Percentiles rank a stretch among this genome's conserved stretches.
phyloP scores from a whole-genome alignment of 2,329 filamentous ascomycete genomes.

The Xylaria sp. region DNA sequence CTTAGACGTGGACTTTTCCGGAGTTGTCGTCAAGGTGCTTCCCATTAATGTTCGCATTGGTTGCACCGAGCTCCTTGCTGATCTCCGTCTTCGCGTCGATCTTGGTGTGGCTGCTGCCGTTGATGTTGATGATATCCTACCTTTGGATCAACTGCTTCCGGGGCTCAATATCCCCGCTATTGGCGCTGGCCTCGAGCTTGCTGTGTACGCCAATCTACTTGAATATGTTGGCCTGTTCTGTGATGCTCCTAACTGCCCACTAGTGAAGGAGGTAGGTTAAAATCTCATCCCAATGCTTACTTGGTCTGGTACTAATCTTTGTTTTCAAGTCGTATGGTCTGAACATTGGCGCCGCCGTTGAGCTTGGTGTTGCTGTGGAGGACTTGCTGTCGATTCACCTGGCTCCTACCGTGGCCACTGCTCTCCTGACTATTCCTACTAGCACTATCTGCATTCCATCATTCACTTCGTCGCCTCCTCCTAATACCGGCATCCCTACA shows the following conservation, averaged over 20 bases:
- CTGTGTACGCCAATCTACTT: conserved; percentile 58
- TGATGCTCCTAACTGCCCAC: conserved; percentile 44
- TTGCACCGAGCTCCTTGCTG: conserved; percentile 53
- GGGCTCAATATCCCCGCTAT: conserved; percentile 38
- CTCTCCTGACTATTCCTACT: conserved; percentile 46
- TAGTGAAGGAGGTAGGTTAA: conserved; percentile 42
- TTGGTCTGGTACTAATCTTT: neutral
- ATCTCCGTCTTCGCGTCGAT: conserved; percentile 57
- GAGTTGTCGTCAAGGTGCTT: conserved; percentile 53
- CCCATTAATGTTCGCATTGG: conserved; percentile 52
- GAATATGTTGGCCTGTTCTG: conserved; percentile 55
- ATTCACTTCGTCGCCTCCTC: neutral
- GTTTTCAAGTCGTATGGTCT: conserved; percentile 42
- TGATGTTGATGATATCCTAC: conserved; percentile 37
- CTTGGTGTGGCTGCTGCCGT: conserved; percentile 48
- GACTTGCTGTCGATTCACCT: conserved; percentile 47
- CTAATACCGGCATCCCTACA: neutral
- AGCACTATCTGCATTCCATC: conserved; percentile 44
- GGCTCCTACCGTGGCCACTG: conserved; percentile 49
- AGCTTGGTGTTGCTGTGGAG: conserved; percentile 42
- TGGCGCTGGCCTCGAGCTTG: conserved; percentile 51
- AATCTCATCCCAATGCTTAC: neutral
- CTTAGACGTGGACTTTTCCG: conserved; percentile 54
- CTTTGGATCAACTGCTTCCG: conserved; percentile 30
- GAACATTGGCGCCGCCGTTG: conserved; percentile 47